Percentiles rank a stretch among this genome's conserved stretches.
These are phyloP conservation scores for Tricholoma terreum DNA, from an alignment of 768 basidiomycete species.

Conservation along the genomic window DNA sequence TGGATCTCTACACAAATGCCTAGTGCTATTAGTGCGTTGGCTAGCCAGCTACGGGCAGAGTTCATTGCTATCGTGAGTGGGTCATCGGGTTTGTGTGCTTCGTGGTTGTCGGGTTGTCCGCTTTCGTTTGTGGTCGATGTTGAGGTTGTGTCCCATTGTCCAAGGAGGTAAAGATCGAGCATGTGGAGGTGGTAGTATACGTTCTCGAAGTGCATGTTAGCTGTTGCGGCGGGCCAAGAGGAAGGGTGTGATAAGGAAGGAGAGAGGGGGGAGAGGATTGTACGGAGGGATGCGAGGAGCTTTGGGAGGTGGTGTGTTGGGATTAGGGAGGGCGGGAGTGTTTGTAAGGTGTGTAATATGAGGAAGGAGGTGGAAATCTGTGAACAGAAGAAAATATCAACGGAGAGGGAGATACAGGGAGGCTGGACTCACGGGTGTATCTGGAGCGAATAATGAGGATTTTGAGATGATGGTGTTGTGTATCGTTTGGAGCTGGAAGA, in stretches of 20 bases:
- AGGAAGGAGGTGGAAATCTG: conserved; percentile 58
- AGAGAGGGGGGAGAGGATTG: conserved; percentile 31
- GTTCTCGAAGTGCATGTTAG: conserved; percentile 35
- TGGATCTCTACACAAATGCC: conserved; percentile 47
- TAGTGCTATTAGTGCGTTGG: conserved; percentile 47
- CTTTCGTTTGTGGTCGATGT: conserved; percentile 4
- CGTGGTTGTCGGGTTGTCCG: conserved; percentile 7
- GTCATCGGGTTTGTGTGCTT: conserved; percentile 2
- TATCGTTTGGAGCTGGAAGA: conserved; percentile 32
- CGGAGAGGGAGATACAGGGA: neutral
- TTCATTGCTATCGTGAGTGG: conserved; percentile 36
- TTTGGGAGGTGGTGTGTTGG: conserved; percentile 29
- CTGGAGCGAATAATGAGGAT: conserved; percentile 33
- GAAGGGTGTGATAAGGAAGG: conserved; percentile 33
- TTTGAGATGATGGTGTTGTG: conserved; percentile 33
- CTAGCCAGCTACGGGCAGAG: conserved; percentile 32
- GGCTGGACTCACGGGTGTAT: conserved; percentile 29
- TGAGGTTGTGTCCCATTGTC: conserved; percentile 41
- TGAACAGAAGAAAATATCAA: neutral
- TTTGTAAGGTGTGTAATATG: conserved; percentile 45
- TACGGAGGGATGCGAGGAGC: conserved; percentile 31
- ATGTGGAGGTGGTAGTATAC: conserved; percentile 56
- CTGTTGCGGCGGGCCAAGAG: conserved; percentile 26
- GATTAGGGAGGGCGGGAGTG: conserved; percentile 45
- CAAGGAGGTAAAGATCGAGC: conserved; percentile 61